phyloP scores from a whole-genome alignment of 2,329 filamentous ascomycete genomes.

The Calonectria pseudoreteaudii region DNA sequence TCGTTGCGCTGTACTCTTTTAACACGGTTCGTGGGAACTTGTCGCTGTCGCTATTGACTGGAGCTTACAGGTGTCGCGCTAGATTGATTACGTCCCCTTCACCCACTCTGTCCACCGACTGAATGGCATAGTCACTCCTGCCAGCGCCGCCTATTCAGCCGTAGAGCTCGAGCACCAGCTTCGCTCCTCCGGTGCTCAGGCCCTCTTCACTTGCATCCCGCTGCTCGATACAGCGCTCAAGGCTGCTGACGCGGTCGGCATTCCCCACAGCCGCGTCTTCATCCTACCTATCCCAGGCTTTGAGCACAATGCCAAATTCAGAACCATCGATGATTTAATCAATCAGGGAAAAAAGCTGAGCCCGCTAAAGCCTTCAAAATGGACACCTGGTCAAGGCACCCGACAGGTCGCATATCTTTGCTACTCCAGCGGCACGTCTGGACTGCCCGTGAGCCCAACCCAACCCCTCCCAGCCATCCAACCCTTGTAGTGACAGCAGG shows the following conservation, averaged over 20 bases:
- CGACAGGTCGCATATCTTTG: constrained; percentile 80
- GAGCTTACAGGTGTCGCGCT: neutral
- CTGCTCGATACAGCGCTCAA: constrained; percentile 72
- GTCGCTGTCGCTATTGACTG: constrained; percentile 16
- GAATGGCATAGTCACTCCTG: constrained; percentile 77
- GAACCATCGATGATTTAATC: constrained; percentile 75
- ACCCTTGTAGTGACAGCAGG: neutral
- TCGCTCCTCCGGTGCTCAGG: constrained; percentile 74
- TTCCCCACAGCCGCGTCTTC: constrained; percentile 74
- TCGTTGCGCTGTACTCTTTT: constrained; percentile 78
- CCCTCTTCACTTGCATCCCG: constrained; percentile 78
- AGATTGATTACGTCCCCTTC: constrained; percentile 82
- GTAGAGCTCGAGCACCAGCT: constrained; percentile 79
- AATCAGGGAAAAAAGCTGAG: constrained; percentile 67
- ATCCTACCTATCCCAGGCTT: constrained; percentile 73
- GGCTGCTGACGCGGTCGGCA: constrained; percentile 71
- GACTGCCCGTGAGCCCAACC: constrained; percentile 70
- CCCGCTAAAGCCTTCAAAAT: constrained; percentile 64
- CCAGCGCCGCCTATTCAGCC: constrained; percentile 79
- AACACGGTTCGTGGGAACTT: constrained; percentile 73
- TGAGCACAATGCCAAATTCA: constrained; percentile 58
- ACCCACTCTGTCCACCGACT: constrained; percentile 81
- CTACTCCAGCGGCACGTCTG: constrained; percentile 84
- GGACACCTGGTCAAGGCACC: constrained; percentile 73
- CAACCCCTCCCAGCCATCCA: neutral